Percentiles rank a stretch among this genome's conserved stretches.
Conservation (phyloP, 495 filamentous ascomycete genomes). For the Jackrogersella minutella region DNA sequence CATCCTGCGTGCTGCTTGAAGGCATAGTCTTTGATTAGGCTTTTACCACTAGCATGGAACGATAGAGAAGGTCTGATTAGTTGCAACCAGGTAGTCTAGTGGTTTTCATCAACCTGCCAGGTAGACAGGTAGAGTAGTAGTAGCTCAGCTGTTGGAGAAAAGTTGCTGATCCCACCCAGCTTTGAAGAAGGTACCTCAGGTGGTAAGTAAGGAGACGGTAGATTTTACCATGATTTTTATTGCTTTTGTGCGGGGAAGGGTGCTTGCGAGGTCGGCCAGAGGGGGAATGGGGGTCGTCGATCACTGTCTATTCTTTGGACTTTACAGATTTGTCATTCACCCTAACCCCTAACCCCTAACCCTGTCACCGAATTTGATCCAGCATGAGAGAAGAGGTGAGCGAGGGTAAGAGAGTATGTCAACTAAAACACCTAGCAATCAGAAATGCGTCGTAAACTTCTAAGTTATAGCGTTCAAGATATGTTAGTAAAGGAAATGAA, state of each 20-base stretch:
- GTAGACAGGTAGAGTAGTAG: conserved; percentile 4
- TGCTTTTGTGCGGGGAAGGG: conserved; percentile 31
- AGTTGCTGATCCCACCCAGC: conserved; percentile 33
- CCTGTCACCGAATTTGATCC: no score
- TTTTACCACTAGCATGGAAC: neutral
- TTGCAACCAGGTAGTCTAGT: neutral
- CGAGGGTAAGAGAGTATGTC: no score
- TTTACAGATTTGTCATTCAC: no score
- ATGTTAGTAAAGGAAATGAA: no score
- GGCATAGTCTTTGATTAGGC: conserved; percentile 16
- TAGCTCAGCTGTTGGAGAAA: conserved; percentile 30
- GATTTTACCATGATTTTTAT: conserved; percentile 5
- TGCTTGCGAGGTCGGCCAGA: conserved; percentile 29
- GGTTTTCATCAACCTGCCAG: neutral
- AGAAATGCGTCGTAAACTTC: no score
- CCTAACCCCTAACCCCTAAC: no score
- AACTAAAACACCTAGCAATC: no score
- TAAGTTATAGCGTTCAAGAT: no score
- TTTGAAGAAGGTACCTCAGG: conserved; percentile 26
- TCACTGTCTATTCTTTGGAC: conserved; percentile 25
- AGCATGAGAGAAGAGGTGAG: no score
- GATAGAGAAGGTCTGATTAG: neutral
- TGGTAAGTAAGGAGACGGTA: no score
- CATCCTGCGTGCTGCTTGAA: conserved; percentile 30
- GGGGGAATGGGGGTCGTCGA: conserved; percentile 17